phyloP scores from a whole-genome alignment of 192 early-diverging fungal species.

The Coemansia umbellata region DNA sequence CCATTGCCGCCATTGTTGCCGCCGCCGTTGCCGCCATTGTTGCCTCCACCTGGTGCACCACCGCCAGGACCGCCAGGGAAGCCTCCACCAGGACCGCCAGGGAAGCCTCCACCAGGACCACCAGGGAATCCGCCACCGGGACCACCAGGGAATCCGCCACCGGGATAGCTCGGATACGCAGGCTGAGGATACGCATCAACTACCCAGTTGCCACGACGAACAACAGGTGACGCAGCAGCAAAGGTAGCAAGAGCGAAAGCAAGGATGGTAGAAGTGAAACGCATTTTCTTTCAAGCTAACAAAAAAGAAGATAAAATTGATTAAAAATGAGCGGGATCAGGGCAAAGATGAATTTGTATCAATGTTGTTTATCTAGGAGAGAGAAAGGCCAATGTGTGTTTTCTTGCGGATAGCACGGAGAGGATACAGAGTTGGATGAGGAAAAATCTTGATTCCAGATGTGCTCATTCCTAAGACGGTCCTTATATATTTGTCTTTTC shows the following conservation, averaged over 20 bases:
- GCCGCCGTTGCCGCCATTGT: background rate
- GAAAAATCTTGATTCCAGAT: too few species aligned
- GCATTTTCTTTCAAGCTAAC: conserved; percentile 15
- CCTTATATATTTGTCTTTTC: too few species aligned
- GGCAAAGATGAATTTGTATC: background rate
- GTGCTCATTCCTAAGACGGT: too few species aligned
- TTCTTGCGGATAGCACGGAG: too few species aligned
- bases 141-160: conserved; percentile 6
- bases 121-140: conserved; percentile 11
- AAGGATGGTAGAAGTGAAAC: conserved; percentile 19
- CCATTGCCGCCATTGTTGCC: conserved; percentile 1
- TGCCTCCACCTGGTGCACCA: conserved; percentile 3
- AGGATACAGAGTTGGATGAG: conserved; percentile 8
- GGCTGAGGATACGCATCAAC: background rate
- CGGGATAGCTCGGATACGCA: background rate
- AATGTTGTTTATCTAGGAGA: background rate
- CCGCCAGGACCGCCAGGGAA: conserved; percentile 2
- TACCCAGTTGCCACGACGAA: conserved; percentile 10
- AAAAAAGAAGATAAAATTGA: background rate
- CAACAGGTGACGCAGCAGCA: conserved; percentile 14
- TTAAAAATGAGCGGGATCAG: background rate
- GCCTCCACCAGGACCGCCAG: background rate
- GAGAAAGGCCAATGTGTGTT: too few species aligned
- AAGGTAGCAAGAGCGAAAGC: conserved; percentile 16
- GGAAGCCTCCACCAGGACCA: conserved; percentile 1